These are phyloP conservation scores for Starmerella stigmatis DNA, from an alignment of 805 yeast genomes.

Conservation along the genomic window DNA sequence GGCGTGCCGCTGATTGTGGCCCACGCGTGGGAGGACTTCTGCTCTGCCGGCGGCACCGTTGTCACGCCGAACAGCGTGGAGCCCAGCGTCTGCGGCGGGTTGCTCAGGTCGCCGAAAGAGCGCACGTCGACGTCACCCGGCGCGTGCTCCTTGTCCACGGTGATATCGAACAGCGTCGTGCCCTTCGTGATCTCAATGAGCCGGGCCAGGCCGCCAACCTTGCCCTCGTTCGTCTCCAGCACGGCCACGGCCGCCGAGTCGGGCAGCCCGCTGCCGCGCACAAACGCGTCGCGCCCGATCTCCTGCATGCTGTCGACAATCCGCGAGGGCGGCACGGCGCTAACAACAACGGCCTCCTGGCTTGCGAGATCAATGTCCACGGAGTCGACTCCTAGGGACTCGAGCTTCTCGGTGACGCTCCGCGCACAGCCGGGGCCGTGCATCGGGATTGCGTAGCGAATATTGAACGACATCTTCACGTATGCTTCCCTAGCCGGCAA, in stretches of 20 bases:
- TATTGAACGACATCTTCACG: conserved; percentile 12
- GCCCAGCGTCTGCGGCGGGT: conserved; percentile 33
- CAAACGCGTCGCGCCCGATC: conserved; percentile 80
- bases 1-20: conserved; percentile 9
- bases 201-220: conserved; percentile 80
- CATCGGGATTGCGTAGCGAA: conserved; percentile 66
- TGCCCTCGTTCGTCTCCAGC: conserved; percentile 53
- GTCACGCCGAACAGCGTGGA: conserved; percentile 13
- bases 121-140: conserved; percentile 50
- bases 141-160: conserved; percentile 40
- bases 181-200: conserved; percentile 54
- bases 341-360: conserved; percentile 57
- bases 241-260: conserved; percentile 88
- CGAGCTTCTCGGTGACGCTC: conserved; percentile 46
- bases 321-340: conserved; percentile 64
- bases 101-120: conserved; percentile 62
- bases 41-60: not conserved
- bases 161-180: conserved; percentile 60
- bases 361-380: conserved; percentile 47
- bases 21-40: conserved; percentile 9
- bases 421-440: conserved; percentile 65
- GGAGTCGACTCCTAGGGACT: conserved; percentile 37
- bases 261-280: conserved; percentile 80
- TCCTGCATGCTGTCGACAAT: conserved; percentile 57
- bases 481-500: not conserved